phyloP scores from a whole-genome alignment of 2,329 filamentous ascomycete species.

The Cytospora chrysosperma region DNA sequence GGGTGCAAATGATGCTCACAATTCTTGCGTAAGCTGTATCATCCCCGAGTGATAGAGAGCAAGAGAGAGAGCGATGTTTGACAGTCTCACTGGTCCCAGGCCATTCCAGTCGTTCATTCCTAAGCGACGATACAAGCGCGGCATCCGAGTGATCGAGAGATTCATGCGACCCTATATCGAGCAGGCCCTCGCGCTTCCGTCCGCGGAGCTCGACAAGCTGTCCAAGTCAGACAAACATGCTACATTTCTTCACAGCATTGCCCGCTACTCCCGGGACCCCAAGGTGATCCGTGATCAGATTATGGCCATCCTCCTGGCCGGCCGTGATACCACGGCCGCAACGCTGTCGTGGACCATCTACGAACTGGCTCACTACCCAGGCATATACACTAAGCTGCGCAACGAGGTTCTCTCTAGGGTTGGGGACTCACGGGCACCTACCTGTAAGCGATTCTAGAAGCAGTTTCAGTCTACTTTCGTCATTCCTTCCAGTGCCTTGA shows the following conservation, averaged over 20 bases:
- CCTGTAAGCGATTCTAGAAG: constrained; percentile 28
- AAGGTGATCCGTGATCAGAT: constrained; percentile 73
- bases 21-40: constrained; percentile 37
- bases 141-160: constrained; percentile 63
- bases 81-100: constrained; percentile 36
- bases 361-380: constrained; percentile 37
- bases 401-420: constrained; percentile 35
- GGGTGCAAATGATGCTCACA: constrained; percentile 63
- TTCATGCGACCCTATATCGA: constrained; percentile 72
- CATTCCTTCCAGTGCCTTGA: no score
- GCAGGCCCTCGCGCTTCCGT: constrained; percentile 59
- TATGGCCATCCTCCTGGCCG: constrained; percentile 69
- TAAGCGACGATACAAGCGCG: constrained; percentile 57
- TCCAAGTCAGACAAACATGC: constrained; percentile 65
- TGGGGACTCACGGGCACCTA: constrained; percentile 37
- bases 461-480: no score
- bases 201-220: constrained; percentile 66
- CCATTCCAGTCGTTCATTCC: constrained; percentile 60
- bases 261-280: constrained; percentile 62
- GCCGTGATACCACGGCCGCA: constrained; percentile 59
- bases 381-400: constrained; percentile 39
- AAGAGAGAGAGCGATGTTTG: background rate
- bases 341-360: constrained; percentile 43
- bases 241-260: constrained; percentile 77
- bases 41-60: background rate